phyloP scores from a whole-genome alignment of 2,329 filamentous ascomycete genomes.

The Aspergillus puulaauensis region DNA sequence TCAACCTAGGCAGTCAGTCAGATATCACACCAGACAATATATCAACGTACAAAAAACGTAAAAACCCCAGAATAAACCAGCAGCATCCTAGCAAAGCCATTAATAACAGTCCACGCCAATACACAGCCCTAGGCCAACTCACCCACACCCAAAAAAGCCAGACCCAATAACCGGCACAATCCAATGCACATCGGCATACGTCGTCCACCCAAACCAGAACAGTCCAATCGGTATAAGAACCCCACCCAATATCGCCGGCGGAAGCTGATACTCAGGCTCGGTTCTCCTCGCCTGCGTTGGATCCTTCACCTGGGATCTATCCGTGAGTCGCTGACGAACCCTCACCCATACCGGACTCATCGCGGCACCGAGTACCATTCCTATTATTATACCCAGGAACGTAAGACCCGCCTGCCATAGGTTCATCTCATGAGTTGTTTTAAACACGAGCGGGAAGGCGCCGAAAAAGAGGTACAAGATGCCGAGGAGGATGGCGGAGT shows the following conservation, averaged over 20 bases:
- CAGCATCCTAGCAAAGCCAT: not conserved
- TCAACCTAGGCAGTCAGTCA: conserved; percentile 59
- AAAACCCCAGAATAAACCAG: not conserved
- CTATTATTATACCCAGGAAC: conserved; percentile 24
- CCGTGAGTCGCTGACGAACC: not conserved
- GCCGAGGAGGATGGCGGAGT: conserved; percentile 65
- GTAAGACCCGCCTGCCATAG: conserved; percentile 28
- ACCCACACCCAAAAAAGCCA: conserved; percentile 66
- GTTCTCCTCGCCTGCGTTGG: too few relatives aligned
- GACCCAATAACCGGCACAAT: conserved; percentile 72
- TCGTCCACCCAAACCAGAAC: conserved; percentile 85
- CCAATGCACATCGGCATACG: conserved; percentile 68
- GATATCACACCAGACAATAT: conserved; percentile 33
- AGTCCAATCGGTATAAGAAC: conserved; percentile 73
- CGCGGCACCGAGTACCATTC: not conserved
- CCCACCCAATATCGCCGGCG: conserved; percentile 67
- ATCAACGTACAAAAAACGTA: not conserved
- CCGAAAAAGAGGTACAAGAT: conserved; percentile 45
- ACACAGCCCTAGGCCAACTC: conserved; percentile 33
- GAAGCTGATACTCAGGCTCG: conserved; percentile 78
- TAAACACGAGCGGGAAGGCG: conserved; percentile 38
- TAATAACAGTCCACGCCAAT: too few relatives aligned
- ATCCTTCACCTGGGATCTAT: not conserved
- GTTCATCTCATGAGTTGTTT: conserved; percentile 33
- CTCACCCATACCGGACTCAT: not conserved